These are phyloP conservation scores for Magnaporthales sp. DNA, from an alignment of 2,329 filamentous ascomycete genomes.

Conservation along the genomic window DNA sequence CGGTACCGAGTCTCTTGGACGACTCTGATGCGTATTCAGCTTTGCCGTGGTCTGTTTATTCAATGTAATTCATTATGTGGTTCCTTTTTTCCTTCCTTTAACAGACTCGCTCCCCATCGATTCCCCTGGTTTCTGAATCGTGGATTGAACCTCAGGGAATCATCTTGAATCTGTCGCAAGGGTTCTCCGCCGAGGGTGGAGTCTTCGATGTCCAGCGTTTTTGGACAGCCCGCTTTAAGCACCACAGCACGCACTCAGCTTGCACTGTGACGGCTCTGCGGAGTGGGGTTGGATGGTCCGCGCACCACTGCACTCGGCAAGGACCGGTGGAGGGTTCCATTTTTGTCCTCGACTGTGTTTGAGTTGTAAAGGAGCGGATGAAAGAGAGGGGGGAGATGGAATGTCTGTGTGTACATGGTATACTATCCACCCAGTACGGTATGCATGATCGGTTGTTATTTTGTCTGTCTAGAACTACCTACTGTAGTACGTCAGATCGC, in stretches of 20 bases:
- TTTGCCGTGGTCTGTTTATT: background rate
- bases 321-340: background rate
- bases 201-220: background rate
- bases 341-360: background rate
- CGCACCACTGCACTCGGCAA: constrained; percentile 1
- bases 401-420: background rate
- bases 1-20: background rate
- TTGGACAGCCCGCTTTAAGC: background rate
- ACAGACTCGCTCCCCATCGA: background rate
- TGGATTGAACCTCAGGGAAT: constrained; percentile 4
- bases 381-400: background rate
- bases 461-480: background rate
- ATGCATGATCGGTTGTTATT: background rate
- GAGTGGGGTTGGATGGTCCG: background rate
- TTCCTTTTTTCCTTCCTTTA: background rate
- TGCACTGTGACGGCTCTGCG: background rate
- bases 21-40: background rate
- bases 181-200: constrained; percentile 5
- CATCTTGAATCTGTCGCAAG: constrained; percentile 7
- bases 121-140: constrained; percentile 3
- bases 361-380: background rate
- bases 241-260: background rate
- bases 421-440: background rate
- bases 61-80: background rate
- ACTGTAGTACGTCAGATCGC: background rate